Conservation (phyloP, 2,329 filamentous ascomycete species). For the Rhinocladiella similis region DNA sequence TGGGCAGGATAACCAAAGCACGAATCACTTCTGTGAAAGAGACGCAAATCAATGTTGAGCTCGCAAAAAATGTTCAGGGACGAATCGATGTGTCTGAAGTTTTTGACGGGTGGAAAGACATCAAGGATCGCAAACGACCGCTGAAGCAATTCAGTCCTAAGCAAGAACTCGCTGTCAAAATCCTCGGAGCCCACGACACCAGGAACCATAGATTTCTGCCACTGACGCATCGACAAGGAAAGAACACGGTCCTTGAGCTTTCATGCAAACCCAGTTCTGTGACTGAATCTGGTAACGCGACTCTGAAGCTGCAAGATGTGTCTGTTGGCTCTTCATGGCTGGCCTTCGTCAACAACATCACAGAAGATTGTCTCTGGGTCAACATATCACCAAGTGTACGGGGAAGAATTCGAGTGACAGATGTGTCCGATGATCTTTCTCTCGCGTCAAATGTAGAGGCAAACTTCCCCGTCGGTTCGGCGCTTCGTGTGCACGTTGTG, state of each 20-base stretch:
- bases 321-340: slow-evolving; percentile 70
- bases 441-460: slow-evolving; percentile 71
- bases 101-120: slow-evolving; percentile 85
- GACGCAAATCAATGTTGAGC: slow-evolving; percentile 87
- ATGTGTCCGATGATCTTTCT: slow-evolving; percentile 84
- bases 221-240: slow-evolving; percentile 79
- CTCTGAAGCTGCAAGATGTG: slow-evolving; percentile 72
- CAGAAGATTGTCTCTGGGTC: slow-evolving; percentile 79
- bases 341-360: slow-evolving; percentile 89
- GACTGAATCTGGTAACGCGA: slow-evolving; percentile 55
- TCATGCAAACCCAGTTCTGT: slow-evolving; percentile 71
- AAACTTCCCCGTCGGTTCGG: slow-evolving; percentile 89
- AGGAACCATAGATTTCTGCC: slow-evolving; percentile 89
- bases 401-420: slow-evolving; percentile 77
- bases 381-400: slow-evolving; percentile 86
- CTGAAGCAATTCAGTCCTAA: slow-evolving; percentile 72
- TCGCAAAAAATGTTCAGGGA: slow-evolving; percentile 87
- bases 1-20: slow-evolving; percentile 74
- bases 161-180: slow-evolving; percentile 69
- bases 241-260: slow-evolving; percentile 79
- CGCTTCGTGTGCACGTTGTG: slow-evolving; percentile 76
- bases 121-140: slow-evolving; percentile 77
- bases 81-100: slow-evolving; percentile 88
- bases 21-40: slow-evolving; percentile 81
- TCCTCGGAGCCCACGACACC: slow-evolving; percentile 86